phyloP scores from a whole-genome alignment of 2,329 filamentous ascomycete species.

The Metarhizium album region DNA sequence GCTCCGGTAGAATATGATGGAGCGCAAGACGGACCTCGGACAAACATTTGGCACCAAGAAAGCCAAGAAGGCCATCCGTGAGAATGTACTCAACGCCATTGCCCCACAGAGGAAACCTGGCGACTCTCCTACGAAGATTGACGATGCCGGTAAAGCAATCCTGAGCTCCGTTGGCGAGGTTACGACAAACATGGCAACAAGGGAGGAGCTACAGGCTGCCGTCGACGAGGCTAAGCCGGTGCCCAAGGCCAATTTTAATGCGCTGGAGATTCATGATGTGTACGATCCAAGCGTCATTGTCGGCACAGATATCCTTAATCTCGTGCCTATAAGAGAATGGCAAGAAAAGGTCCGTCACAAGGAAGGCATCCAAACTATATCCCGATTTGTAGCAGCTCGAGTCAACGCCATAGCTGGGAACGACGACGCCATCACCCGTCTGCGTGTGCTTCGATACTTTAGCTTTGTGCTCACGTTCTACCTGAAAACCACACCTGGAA shows the following conservation, averaged over 20 bases:
- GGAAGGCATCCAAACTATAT: constrained; percentile 44
- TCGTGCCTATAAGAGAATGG: constrained; percentile 65
- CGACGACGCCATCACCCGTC: constrained; percentile 38
- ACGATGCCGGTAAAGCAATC: constrained; percentile 46
- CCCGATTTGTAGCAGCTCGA: constrained; percentile 55
- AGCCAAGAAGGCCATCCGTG: constrained; percentile 65
- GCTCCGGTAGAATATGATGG: constrained; percentile 38
- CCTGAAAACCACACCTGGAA: constrained; percentile 33
- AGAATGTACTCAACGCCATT: constrained; percentile 63
- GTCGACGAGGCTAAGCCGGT: constrained; percentile 62
- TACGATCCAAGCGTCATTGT: constrained; percentile 60
- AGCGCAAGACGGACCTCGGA: constrained; percentile 58
- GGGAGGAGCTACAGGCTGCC: constrained; percentile 52
- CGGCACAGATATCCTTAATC: constrained; percentile 53
- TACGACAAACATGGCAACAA: constrained; percentile 55
- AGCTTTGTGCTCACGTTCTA: constrained; percentile 46
- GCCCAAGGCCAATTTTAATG: constrained; percentile 57
- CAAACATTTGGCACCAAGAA: constrained; percentile 79
- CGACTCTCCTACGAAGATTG: constrained; percentile 37
- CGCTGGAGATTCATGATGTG: constrained; percentile 58
- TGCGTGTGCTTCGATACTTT: constrained; percentile 51
- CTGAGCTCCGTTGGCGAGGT: constrained; percentile 52
- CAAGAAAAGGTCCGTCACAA: constrained; percentile 51
- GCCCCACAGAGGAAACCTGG: constrained; percentile 26
- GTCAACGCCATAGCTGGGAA: constrained; percentile 43